Conservation (phyloP, 225 moss, liverwort and hornwort species). For the Bryum argenteum region DNA sequence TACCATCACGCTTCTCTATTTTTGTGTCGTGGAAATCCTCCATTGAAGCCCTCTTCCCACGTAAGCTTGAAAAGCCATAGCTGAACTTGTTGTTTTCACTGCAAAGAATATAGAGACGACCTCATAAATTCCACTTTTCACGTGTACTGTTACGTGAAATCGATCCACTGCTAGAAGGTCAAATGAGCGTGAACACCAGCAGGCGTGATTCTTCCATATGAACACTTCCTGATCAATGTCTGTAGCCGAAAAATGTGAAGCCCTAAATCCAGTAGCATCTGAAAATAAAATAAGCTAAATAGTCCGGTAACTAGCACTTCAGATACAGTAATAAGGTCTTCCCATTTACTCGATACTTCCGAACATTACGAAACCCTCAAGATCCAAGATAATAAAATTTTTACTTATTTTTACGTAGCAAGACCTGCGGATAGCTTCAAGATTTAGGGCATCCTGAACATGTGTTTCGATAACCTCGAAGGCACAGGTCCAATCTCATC, state of each 20-base stretch:
- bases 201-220: neutral
- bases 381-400: neutral
- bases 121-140: slow-evolving; percentile 12
- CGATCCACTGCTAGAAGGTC: slow-evolving; percentile 1
- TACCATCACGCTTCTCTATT: slow-evolving; percentile 62
- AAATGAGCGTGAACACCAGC: slow-evolving; percentile 9
- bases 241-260: neutral
- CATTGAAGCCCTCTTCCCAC: slow-evolving; percentile 97
- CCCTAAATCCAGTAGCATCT: neutral
- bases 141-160: neutral
- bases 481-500: slow-evolving; percentile 4
- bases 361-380: neutral
- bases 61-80: slow-evolving; percentile 87
- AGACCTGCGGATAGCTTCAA: neutral
- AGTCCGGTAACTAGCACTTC: neutral
- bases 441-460: slow-evolving; percentile 19
- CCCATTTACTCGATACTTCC: neutral
- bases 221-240: neutral
- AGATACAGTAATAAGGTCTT: neutral
- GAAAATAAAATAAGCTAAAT: neutral
- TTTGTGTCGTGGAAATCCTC: slow-evolving; percentile 86
- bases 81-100: slow-evolving; percentile 85
- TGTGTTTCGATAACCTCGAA: neutral
- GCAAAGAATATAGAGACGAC: slow-evolving; percentile 23
- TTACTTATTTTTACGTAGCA: neutral